phyloP scores from a whole-genome alignment of 1,139 yeast species.

The Geotrichum macrosporum region DNA sequence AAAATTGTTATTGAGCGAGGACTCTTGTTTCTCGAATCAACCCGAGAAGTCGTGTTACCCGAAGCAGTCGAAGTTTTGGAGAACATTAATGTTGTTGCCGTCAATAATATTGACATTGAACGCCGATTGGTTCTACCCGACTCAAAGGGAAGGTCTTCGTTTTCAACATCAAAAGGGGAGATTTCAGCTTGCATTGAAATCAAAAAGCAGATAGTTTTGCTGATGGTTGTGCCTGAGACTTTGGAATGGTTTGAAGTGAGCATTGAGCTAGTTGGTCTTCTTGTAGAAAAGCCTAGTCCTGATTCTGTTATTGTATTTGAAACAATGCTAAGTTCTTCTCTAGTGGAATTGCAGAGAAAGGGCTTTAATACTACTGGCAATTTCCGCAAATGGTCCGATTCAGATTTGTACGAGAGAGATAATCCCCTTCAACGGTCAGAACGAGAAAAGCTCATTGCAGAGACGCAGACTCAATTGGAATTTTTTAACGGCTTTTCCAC shows the following conservation, averaged over 20 bases:
- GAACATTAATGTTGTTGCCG: constrained; percentile 30
- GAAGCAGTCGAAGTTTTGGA: constrained; percentile 19
- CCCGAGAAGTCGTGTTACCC: constrained; percentile 23
- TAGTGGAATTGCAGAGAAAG: constrained; percentile 36
- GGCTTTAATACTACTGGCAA: constrained; percentile 42
- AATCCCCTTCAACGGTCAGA: constrained; percentile 19
- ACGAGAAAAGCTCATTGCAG: constrained; percentile 17
- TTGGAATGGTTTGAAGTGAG: constrained; percentile 42
- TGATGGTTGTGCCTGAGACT: constrained; percentile 25
- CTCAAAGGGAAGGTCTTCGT: constrained; percentile 15
- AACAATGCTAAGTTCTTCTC: constrained; percentile 35
- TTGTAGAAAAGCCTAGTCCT: constrained; percentile 35
- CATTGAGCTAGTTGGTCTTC: constrained; percentile 34
- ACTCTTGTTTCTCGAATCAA: constrained; percentile 36
- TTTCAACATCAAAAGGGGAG: constrained; percentile 21
- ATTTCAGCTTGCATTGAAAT: constrained; percentile 28
- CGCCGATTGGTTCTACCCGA: constrained; percentile 31
- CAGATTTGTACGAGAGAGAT: constrained; percentile 25
- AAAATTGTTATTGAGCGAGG: constrained; percentile 30
- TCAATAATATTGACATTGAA: constrained; percentile 30
- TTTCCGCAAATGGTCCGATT: constrained; percentile 30
- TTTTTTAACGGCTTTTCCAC: neutral
- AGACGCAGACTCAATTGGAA: constrained; percentile 12
- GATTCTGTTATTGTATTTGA: constrained; percentile 41
- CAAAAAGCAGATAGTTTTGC: constrained; percentile 3